phyloP scores from a whole-genome alignment of 2,329 filamentous ascomycete genomes.

The Penicillium vulpinum region DNA sequence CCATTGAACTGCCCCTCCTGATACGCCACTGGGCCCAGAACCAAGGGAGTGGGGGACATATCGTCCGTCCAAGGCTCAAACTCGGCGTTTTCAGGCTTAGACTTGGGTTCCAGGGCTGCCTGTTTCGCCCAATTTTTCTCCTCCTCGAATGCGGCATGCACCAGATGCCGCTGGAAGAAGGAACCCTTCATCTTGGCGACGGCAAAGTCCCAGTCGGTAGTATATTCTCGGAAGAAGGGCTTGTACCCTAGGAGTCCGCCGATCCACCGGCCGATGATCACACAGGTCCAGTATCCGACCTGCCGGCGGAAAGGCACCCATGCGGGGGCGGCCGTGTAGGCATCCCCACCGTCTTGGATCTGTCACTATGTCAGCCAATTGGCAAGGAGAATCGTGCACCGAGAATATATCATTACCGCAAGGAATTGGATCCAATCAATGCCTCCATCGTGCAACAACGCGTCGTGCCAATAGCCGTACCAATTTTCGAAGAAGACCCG shows the following conservation, averaged over 20 bases:
- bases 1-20: background rate
- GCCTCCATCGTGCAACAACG: conserved; percentile 12
- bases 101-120: background rate
- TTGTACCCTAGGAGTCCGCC: conserved; percentile 11
- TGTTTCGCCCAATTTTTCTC: background rate
- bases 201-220: conserved; percentile 14
- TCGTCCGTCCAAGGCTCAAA: background rate
- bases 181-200: conserved; percentile 10
- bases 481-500: conserved; percentile 20
- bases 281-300: conserved; percentile 1
- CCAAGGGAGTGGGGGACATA: background rate
- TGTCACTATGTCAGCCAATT: background rate
- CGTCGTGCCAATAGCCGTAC: conserved; percentile 22
- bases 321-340: conserved; percentile 5
- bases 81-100: background rate
- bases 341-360: conserved; percentile 16
- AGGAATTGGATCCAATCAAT: conserved; percentile 15
- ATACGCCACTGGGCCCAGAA: background rate
- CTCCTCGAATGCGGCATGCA: background rate
- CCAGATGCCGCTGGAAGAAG: background rate
- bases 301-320: conserved; percentile 15
- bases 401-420: background rate
- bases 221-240: conserved; percentile 16
- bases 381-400: background rate
- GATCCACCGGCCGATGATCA: conserved; percentile 13